Conservation (phyloP, 225 moss, liverwort and hornwort genomes). For the Asterella californica region DNA sequence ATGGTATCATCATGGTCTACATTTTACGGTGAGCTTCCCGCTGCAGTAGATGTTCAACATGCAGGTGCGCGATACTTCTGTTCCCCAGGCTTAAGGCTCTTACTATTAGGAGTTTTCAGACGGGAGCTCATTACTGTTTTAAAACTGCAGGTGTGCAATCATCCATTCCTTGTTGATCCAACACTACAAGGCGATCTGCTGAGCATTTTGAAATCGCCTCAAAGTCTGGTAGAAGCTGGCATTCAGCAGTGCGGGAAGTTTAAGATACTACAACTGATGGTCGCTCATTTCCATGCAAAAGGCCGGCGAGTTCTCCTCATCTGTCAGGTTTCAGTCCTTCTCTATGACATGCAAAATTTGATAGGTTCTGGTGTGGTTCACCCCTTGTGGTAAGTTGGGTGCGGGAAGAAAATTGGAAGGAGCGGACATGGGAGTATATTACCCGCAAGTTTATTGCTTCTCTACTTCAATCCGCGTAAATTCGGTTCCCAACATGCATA, state of each 20-base stretch:
- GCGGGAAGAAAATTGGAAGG: not conserved
- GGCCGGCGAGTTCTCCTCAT: slow-evolving; percentile 37
- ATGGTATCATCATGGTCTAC: no score
- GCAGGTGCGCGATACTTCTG: no score
- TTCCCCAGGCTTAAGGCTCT: no score
- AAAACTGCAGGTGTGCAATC: slow-evolving; percentile 34
- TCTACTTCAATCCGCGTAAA: not conserved
- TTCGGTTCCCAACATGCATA: not conserved
- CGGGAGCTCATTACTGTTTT: no score
- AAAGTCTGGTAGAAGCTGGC: slow-evolving; percentile 31
- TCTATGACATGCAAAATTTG: not conserved
- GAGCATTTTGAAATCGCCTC: slow-evolving; percentile 16
- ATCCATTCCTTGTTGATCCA: slow-evolving; percentile 42
- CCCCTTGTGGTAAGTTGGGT: not conserved
- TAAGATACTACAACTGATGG: slow-evolving; percentile 32
- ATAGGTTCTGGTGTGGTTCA: not conserved
- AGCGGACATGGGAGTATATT: not conserved
- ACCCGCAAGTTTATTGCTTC: not conserved
- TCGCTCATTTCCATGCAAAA: slow-evolving; percentile 29
- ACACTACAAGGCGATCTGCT: slow-evolving; percentile 19
- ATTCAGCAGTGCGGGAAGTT: slow-evolving; percentile 39
- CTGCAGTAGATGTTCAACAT: no score
- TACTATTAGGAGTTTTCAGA: no score
- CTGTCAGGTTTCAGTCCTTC: slow-evolving; percentile 34
- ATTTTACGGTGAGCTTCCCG: no score